A percentile compares a stretch with the other conserved stretches of the same genome.
These are phyloP conservation scores for Pistacia atlantica DNA, from an alignment of 345 rosid species.

Conservation along the genomic window DNA sequence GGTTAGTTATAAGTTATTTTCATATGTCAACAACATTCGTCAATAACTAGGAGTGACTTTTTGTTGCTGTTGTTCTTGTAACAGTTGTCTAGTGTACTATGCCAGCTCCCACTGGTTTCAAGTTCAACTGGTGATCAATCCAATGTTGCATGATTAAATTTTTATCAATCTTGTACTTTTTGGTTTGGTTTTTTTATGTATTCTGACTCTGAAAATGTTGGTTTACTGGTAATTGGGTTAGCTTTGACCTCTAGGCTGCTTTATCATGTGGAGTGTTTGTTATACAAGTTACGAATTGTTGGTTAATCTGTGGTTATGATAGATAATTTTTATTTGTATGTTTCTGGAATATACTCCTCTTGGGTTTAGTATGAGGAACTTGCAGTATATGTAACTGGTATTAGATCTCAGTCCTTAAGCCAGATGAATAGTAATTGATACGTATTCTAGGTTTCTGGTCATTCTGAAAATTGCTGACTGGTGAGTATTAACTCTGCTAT, in stretches of 20 bases:
- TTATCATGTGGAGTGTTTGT: neutral
- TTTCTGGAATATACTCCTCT: neutral
- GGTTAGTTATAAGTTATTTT: neutral
- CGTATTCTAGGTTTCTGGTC: neutral
- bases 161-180: neutral
- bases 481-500: neutral
- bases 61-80: neutral
- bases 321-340: neutral
- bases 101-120: slow-evolving; percentile 5
- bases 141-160: neutral
- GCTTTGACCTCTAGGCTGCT: neutral
- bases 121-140: slow-evolving; percentile 21
- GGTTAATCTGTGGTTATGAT: neutral
- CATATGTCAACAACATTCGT: neutral
- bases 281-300: neutral
- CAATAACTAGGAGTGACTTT: neutral
- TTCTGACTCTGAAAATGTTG: neutral
- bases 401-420: neutral
- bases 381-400: neutral
- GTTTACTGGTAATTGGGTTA: neutral
- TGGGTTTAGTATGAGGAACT: neutral
- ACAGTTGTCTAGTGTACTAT: neutral
- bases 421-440: neutral
- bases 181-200: neutral
- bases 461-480: neutral